A percentile compares a stretch with the other conserved stretches of the same genome.
These are phyloP conservation scores for Saraca asoca DNA, from an alignment of 331 rosid genomes.

Conservation along the genomic window DNA sequence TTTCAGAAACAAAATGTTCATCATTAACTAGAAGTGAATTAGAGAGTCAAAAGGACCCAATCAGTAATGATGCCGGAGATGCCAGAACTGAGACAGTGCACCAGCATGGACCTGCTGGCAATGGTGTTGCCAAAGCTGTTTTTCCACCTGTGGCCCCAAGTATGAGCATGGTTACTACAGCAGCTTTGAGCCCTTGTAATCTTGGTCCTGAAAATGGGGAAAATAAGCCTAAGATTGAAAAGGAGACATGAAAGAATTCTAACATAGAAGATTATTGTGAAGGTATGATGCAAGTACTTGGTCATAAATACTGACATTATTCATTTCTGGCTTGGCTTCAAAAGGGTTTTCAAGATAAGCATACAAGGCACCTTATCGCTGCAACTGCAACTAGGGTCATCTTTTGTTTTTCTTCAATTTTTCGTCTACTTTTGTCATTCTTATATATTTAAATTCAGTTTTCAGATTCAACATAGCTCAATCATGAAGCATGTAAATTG, in stretches of 20 bases:
- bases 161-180: slow-evolving; percentile 42
- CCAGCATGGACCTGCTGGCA: slow-evolving; percentile 46
- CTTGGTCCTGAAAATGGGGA: slow-evolving; percentile 57
- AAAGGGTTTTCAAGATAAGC: slow-evolving; percentile 38
- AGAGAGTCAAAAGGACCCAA: slow-evolving; percentile 52
- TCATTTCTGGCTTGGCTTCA: slow-evolving; percentile 31
- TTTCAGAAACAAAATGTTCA: slow-evolving; percentile 82
- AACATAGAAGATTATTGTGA: slow-evolving; percentile 34
- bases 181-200: slow-evolving; percentile 40
- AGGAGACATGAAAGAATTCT: slow-evolving; percentile 41
- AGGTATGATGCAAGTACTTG: slow-evolving; percentile 43
- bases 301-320: slow-evolving; percentile 30
- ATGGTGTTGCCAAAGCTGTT: slow-evolving; percentile 53
- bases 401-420: slow-evolving; percentile 25
- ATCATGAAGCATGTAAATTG: slow-evolving; percentile 58
- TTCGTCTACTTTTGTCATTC: slow-evolving; percentile 41
- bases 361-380: slow-evolving; percentile 38
- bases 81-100: slow-evolving; percentile 45
- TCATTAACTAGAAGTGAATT: slow-evolving; percentile 68
- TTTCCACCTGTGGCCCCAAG: slow-evolving; percentile 45
- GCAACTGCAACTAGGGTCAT: slow-evolving; percentile 34
- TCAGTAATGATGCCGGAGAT: slow-evolving; percentile 50
- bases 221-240: slow-evolving; percentile 44
- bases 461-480: slow-evolving; percentile 50
- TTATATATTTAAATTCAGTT: slow-evolving; percentile 51